Conservation (phyloP, 2,329 filamentous ascomycete genomes). For the Neonectria neomacrospora region DNA sequence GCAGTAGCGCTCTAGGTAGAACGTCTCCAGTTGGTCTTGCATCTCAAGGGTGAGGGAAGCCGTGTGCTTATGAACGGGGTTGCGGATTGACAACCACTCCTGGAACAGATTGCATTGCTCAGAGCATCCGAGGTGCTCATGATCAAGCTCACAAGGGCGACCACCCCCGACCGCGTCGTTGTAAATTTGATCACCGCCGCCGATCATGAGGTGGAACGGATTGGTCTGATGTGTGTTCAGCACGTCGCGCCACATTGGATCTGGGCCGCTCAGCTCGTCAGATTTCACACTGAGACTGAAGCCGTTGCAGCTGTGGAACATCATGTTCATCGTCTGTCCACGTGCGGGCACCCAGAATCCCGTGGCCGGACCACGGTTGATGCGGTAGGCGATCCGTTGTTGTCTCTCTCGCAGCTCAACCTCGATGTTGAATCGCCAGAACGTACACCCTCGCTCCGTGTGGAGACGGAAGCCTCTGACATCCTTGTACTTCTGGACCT, state of each 20-base stretch:
- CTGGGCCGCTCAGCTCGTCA: conserved; percentile 86
- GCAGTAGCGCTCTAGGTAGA: conserved; percentile 88
- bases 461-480: conserved; percentile 85
- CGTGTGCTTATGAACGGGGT: conserved; percentile 81
- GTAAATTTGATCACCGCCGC: conserved; percentile 96
- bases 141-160: neutral
- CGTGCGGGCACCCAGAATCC: conserved; percentile 94
- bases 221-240: conserved; percentile 89
- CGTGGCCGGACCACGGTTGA: conserved; percentile 88
- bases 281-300: conserved; percentile 85
- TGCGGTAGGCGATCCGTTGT: conserved; percentile 91
- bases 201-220: conserved; percentile 98
- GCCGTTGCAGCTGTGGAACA: conserved; percentile 98
- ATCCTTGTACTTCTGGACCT: conserved; percentile 82
- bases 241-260: conserved; percentile 96
- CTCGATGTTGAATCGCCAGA: conserved; percentile 97
- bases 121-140: neutral
- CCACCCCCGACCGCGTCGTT: conserved; percentile 75
- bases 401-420: conserved; percentile 83
- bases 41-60: conserved; percentile 82
- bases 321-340: conserved; percentile 93
- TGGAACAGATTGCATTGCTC: conserved; percentile 73
- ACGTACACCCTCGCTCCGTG: conserved; percentile 86
- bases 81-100: conserved; percentile 85
- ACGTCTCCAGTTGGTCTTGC: conserved; percentile 87